Conservation (phyloP, 139 green algal genomes). For the Ettlia oleoabundans region DNA sequence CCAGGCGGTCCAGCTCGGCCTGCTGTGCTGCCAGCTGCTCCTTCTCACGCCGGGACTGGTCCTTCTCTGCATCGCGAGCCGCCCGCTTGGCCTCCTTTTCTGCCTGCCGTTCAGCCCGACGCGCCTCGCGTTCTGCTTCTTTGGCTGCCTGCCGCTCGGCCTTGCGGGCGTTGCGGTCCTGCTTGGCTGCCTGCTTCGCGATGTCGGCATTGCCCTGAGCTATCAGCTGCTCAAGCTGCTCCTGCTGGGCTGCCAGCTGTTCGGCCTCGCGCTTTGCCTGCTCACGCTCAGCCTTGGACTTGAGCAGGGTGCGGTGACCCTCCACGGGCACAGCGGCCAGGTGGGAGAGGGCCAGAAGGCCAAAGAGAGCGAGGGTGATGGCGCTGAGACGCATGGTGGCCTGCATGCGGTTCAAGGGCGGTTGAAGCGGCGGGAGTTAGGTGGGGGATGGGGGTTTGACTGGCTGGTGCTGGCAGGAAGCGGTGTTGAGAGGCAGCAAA, state of each 20-base stretch:
- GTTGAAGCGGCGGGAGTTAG: too few species aligned
- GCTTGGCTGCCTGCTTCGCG: background rate
- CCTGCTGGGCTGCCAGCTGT: constrained; percentile 5
- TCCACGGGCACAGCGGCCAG: background rate
- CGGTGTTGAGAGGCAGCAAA: too few species aligned
- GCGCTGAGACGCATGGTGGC: background rate
- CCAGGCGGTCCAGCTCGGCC: background rate
- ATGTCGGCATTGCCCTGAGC: background rate
- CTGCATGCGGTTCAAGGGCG: too few species aligned
- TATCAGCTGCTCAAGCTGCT: background rate
- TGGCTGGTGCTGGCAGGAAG: too few species aligned
- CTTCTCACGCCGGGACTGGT: background rate
- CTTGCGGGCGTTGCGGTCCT: background rate
- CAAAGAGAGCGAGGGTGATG: background rate
- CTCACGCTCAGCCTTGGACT: background rate
- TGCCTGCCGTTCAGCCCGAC: background rate
- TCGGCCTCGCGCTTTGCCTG: background rate
- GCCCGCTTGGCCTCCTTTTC: background rate
- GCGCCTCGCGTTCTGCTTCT: background rate
- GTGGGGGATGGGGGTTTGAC: too few species aligned
- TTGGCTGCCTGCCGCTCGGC: background rate
- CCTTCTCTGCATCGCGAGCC: background rate
- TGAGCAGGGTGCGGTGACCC: background rate
- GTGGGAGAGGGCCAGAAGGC: constrained; percentile 5
- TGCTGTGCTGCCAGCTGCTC: background rate